Evolutionary conservation across 305 asterid species (phyloP), one percentile per base, ranked within the genome.

Genomic region (Rubia tinctorum): DNA sequence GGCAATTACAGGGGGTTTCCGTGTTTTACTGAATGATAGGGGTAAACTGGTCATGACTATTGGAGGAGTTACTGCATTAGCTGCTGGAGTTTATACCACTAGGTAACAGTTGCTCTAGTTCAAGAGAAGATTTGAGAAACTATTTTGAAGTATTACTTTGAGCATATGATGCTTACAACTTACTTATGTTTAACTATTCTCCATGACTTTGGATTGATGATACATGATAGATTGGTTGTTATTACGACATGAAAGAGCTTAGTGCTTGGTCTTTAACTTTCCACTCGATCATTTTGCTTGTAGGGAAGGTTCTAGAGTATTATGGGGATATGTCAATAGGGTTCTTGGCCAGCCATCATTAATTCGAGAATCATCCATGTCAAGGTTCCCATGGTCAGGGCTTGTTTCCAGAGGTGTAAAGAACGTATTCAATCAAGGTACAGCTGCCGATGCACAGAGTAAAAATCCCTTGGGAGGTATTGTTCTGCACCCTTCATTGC

Each of bases 241-340:
- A 18, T 53, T 30, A 27, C 23, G 43, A 10, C 40, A 18, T 45
- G 15, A 14, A 49, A 66, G 62, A 9, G 61, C 60, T 55, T 14
- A 27, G 68, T 1, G 69, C 20, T 7, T n/a, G 25, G 25, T 80
- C 18, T 27, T 74, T 20, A 39, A n/a, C 20, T 44, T 60, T 66
- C 62, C 44, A 11, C 34, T 62, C 66, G 61, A 69, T 95, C 60
- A 53, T 53, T 53, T 53, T 53, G 23, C 60, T 53, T 53, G 60
- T 96, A 96, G 99, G 95, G 99, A 95, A 90, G 99, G 99, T 74
- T 86, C 99, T 15, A 84, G 88, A 78, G 99, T 95, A 72, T 88
- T 84, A 63, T 95, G 99, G 99, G 98, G 97, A 71, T 92, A 95
- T 77, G 72, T 95, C 73, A 92, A 95, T 82, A 85, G 99, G 78